Evolutionary conservation across 208 protist species (phyloP).

Genomic region (Angomonas deanei): DNA sequence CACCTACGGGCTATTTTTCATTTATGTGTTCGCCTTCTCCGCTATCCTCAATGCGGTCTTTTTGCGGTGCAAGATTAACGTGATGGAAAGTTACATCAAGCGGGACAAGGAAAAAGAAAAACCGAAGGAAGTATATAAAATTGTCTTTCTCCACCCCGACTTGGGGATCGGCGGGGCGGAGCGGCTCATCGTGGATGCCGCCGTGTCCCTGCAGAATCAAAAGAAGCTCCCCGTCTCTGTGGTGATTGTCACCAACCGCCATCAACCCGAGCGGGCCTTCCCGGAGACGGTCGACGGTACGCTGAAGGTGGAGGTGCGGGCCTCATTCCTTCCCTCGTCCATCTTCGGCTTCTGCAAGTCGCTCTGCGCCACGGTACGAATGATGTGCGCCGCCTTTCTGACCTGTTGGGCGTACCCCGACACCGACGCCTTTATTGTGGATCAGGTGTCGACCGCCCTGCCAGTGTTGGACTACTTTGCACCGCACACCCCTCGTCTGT

Average conservation of each 20-base stretch:
- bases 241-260: constrained; percentile 92
- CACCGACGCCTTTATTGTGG: constrained; percentile 86
- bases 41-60: constrained; percentile 27
- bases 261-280: constrained; percentile 91
- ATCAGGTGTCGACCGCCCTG: constrained; percentile 92
- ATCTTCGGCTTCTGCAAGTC: constrained; percentile 80
- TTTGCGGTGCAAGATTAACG: constrained; percentile 12
- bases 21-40: constrained; percentile 36
- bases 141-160: constrained; percentile 95
- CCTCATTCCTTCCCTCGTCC: neutral
- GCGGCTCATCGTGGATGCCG: constrained; percentile 96
- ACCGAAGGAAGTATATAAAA: constrained; percentile 30
- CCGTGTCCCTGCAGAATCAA: constrained; percentile 72
- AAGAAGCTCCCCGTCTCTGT: constrained; percentile 61
- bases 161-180: constrained; percentile 97
- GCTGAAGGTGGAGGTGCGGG: constrained; percentile 57
- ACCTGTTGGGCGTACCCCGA: constrained; percentile 29
- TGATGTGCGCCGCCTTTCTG: constrained; percentile 60
- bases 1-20: constrained; percentile 14
- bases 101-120: neutral
- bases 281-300: constrained; percentile 91
- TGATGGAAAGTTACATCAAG: neutral
- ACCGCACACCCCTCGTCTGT: constrained; percentile 79
- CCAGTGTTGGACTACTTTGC: constrained; percentile 61
- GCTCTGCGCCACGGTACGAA: constrained; percentile 87